phyloP scores from a whole-genome alignment of 805 yeast species.

The Hanseniaspora guilliermondii region DNA sequence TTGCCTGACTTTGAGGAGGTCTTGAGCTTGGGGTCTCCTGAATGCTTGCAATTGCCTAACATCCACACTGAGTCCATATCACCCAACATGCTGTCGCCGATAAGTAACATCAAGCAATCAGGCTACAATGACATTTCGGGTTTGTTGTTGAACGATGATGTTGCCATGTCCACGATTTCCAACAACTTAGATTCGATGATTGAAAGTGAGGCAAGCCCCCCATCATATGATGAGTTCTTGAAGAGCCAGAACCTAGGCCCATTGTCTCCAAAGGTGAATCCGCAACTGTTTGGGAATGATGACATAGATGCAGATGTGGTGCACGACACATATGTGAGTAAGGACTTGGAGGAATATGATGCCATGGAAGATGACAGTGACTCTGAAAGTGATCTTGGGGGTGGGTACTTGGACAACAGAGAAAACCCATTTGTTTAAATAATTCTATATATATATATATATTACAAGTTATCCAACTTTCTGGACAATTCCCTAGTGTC shows the following conservation, averaged over 20 bases:
- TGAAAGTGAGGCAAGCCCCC: neutral
- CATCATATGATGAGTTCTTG: slow-evolving; percentile 9
- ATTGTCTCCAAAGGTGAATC: slow-evolving; percentile 2
- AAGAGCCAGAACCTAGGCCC: slow-evolving; percentile 9
- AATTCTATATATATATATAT: neutral
- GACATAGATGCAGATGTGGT: neutral
- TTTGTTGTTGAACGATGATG: slow-evolving; percentile 25
- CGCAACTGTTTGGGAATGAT: neutral
- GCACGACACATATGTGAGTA: slow-evolving; percentile 1
- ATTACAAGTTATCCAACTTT: slow-evolving; percentile 22
- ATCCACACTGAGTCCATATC: neutral
- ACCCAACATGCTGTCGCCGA: slow-evolving; percentile 3
- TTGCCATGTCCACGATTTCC: slow-evolving; percentile 20
- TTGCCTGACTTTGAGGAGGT: slow-evolving; percentile 12
- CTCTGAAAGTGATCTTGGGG: slow-evolving; percentile 10
- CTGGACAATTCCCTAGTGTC: slow-evolving; percentile 25
- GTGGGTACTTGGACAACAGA: slow-evolving; percentile 3
- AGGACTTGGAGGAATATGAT: slow-evolving; percentile 13
- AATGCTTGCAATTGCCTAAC: neutral
- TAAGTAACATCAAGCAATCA: neutral
- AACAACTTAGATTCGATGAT: neutral
- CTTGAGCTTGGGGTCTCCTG: slow-evolving; percentile 6
- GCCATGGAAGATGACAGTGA: slow-evolving; percentile 12
- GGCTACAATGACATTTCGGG: neutral
- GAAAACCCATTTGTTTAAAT: slow-evolving; percentile 7